These are phyloP conservation scores for Psidium friedrichsthalianum DNA, from an alignment of 345 rosid genomes.

Conservation along the genomic window DNA sequence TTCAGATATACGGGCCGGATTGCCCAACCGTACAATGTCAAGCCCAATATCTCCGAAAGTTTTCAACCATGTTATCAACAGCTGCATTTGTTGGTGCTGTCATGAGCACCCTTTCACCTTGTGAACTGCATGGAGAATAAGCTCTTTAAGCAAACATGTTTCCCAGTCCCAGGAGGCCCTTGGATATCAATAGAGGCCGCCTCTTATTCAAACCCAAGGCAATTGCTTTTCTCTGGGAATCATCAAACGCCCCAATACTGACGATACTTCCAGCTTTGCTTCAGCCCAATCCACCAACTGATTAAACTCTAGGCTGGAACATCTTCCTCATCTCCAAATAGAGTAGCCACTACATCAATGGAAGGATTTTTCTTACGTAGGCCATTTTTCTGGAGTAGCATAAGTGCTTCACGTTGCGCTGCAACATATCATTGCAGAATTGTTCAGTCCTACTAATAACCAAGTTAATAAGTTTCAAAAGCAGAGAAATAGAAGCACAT, in stretches of 20 bases:
- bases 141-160: constrained; percentile 82
- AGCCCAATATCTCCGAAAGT: constrained; percentile 54
- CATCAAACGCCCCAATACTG: constrained; percentile 36
- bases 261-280: constrained; percentile 43
- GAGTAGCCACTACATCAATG: constrained; percentile 63
- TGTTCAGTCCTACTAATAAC: background rate
- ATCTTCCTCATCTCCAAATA: constrained; percentile 83
- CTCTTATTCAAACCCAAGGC: constrained; percentile 78
- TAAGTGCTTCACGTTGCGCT: constrained; percentile 96
- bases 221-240: constrained; percentile 58
- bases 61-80: constrained; percentile 94
- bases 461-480: background rate
- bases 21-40: constrained; percentile 82
- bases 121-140: constrained; percentile 60
- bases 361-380: constrained; percentile 77
- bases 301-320: constrained; percentile 57
- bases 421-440: constrained; percentile 8
- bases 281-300: constrained; percentile 47
- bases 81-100: constrained; percentile 98
- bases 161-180: constrained; percentile 98
- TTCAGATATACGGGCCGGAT: constrained; percentile 88
- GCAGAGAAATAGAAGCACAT: background rate
- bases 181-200: constrained; percentile 64
- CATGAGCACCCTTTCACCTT: constrained; percentile 89
- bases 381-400: constrained; percentile 92